Conservation (phyloP, 352 stramenopile genomes). For the Globisporangium irregulare region DNA sequence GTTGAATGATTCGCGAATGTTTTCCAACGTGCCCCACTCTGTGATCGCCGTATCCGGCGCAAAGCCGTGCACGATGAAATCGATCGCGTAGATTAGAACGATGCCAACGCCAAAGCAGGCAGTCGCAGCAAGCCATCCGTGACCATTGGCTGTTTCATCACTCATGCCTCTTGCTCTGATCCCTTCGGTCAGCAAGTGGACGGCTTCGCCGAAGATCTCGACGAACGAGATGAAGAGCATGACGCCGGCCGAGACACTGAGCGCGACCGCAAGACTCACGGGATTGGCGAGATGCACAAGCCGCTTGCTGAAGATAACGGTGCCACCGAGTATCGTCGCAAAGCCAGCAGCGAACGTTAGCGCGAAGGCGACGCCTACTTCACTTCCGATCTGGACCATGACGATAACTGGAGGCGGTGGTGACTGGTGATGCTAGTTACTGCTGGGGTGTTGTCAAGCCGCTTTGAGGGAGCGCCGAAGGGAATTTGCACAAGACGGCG, state of each 20-base stretch:
- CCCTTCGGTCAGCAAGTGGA: slow-evolving; percentile 37
- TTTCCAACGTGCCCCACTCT: slow-evolving; percentile 24
- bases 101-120: slow-evolving; percentile 87
- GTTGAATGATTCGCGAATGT: slow-evolving; percentile 30
- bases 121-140: slow-evolving; percentile 77
- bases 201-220: slow-evolving; percentile 50
- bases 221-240: slow-evolving; percentile 78
- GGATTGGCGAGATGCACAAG: slow-evolving; percentile 54
- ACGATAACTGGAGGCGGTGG: background rate
- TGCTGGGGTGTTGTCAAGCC: background rate
- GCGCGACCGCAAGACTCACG: slow-evolving; percentile 47
- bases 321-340: slow-evolving; percentile 53
- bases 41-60: slow-evolving; percentile 30
- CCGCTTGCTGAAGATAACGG: slow-evolving; percentile 67
- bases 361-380: slow-evolving; percentile 40
- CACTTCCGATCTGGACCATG: slow-evolving; percentile 35
- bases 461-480: background rate
- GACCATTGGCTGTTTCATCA: slow-evolving; percentile 23
- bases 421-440: background rate
- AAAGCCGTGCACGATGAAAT: slow-evolving; percentile 42
- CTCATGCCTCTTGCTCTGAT: slow-evolving; percentile 30
- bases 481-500: background rate
- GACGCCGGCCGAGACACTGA: slow-evolving; percentile 65
- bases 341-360: slow-evolving; percentile 54
- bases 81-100: slow-evolving; percentile 45